A percentile compares a stretch with the other conserved stretches of the same genome.
These are phyloP conservation scores for button mushroom (Agaricus bisporus) DNA, from an alignment of 768 basidiomycete genomes.

Conservation along the genomic window DNA sequence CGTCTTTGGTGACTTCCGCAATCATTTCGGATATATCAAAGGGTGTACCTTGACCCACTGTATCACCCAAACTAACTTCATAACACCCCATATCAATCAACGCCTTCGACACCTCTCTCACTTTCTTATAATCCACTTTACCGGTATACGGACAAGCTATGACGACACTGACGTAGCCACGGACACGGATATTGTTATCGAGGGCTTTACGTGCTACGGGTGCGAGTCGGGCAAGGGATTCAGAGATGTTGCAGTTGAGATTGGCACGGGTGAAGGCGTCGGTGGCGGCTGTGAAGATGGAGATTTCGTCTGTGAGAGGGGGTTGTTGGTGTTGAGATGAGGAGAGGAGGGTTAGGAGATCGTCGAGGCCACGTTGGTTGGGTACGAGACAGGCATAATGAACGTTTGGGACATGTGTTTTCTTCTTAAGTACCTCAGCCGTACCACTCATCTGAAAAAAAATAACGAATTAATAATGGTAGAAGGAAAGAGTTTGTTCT, in stretches of 20 bases:
- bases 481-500: too few species aligned
- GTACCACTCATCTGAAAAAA: constrained; percentile 78
- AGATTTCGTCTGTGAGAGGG: constrained; percentile 72
- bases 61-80: constrained; percentile 89
- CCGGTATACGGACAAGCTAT: constrained; percentile 89
- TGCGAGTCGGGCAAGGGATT: constrained; percentile 60
- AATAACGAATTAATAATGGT: too few species aligned
- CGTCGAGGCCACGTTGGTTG: constrained; percentile 71
- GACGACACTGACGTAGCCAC: constrained; percentile 83
- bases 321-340: constrained; percentile 28
- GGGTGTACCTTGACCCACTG: constrained; percentile 83
- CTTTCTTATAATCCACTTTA: constrained; percentile 52
- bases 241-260: constrained; percentile 67
- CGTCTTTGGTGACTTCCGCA: constrained; percentile 55
- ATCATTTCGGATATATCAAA: constrained; percentile 60
- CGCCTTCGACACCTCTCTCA: constrained; percentile 64
- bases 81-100: constrained; percentile 90
- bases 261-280: constrained; percentile 85
- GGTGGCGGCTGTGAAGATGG: constrained; percentile 85
- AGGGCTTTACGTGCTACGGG: constrained; percentile 57
- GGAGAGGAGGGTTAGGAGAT: constrained; percentile 53
- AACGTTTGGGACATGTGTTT: constrained; percentile 42
- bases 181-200: constrained; percentile 59
- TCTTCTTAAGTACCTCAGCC: constrained; percentile 53
- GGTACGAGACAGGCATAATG: constrained; percentile 80